phyloP scores from a whole-genome alignment of 208 protist genomes.

The Herpetomonas samuelpessoai region DNA sequence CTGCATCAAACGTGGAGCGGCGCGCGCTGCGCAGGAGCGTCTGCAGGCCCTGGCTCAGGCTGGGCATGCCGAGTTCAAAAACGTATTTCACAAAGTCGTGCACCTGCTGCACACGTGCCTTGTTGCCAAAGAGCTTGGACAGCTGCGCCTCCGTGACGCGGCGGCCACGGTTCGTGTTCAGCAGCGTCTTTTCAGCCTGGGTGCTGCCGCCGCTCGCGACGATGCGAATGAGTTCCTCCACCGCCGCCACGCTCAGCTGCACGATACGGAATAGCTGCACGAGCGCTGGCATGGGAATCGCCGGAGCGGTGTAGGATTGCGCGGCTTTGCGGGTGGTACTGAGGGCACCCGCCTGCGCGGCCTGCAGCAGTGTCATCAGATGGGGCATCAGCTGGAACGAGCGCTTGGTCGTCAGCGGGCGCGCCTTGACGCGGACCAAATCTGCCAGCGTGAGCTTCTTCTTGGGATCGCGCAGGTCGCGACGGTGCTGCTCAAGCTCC shows the following conservation, averaged over 20 bases:
- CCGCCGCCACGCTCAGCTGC: constrained; percentile 55
- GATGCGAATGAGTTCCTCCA: constrained; percentile 86
- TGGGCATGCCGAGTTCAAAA: constrained; percentile 45
- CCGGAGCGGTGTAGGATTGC: background rate
- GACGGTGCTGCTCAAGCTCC: constrained; percentile 74
- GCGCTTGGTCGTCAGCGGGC: constrained; percentile 81
- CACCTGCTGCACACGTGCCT: constrained; percentile 56
- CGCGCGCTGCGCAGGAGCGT: constrained; percentile 23
- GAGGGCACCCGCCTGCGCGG: constrained; percentile 1
- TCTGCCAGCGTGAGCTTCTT: constrained; percentile 74
- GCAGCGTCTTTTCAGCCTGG: constrained; percentile 83
- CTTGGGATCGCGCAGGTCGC: constrained; percentile 74
- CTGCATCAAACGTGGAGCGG: background rate
- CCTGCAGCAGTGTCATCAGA: constrained; percentile 38
- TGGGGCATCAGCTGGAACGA: constrained; percentile 66
- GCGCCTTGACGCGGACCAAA: constrained; percentile 77
- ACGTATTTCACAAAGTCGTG: constrained; percentile 47
- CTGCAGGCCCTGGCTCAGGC: constrained; percentile 29
- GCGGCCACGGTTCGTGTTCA: constrained; percentile 70
- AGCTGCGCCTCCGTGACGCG: constrained; percentile 70
- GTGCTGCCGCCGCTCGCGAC: constrained; percentile 81
- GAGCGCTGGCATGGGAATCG: constrained; percentile 8
- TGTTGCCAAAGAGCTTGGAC: constrained; percentile 83
- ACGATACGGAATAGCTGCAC: constrained; percentile 29
- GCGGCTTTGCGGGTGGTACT: background rate